Percentiles rank a stretch among this genome's conserved stretches.
These are phyloP conservation scores for Vigna trinervia DNA, from an alignment of 306 rosid species.

Conservation along the genomic window DNA sequence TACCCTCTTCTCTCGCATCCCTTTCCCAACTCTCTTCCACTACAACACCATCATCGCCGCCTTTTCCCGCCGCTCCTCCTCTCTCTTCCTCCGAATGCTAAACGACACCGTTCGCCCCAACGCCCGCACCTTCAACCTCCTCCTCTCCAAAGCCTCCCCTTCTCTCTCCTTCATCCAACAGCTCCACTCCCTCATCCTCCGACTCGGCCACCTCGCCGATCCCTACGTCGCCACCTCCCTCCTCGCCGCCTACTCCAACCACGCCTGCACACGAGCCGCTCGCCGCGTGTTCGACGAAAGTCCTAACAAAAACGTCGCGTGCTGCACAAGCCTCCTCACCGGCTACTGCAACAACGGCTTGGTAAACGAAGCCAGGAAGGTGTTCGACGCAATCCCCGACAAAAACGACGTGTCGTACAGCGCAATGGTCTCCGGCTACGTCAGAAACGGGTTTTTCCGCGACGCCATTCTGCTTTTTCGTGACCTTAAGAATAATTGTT, in stretches of 20 bases:
- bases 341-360: constrained; percentile 48
- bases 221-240: constrained; percentile 43
- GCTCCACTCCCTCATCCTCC: constrained; percentile 26
- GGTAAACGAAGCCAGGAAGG: constrained; percentile 36
- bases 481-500: constrained; percentile 11
- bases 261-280: constrained; percentile 18
- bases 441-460: constrained; percentile 46
- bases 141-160: not conserved
- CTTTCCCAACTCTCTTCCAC: constrained; percentile 46
- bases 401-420: constrained; percentile 45
- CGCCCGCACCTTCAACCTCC: constrained; percentile 36
- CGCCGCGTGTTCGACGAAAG: constrained; percentile 50
- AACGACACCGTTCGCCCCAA: constrained; percentile 39
- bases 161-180: constrained; percentile 38
- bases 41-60: constrained; percentile 48
- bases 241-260: constrained; percentile 30
- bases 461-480: constrained; percentile 46
- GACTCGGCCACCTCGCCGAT: constrained; percentile 38
- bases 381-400: constrained; percentile 41
- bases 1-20: constrained; percentile 43
- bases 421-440: constrained; percentile 57
- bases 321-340: constrained; percentile 50
- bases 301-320: constrained; percentile 44
- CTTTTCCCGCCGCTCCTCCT: constrained; percentile 24
- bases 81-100: constrained; percentile 42